Percentiles rank a stretch among this genome's conserved stretches.
phyloP scores from a whole-genome alignment of 148 eudicot species.

The Linanthus parryae region DNA sequence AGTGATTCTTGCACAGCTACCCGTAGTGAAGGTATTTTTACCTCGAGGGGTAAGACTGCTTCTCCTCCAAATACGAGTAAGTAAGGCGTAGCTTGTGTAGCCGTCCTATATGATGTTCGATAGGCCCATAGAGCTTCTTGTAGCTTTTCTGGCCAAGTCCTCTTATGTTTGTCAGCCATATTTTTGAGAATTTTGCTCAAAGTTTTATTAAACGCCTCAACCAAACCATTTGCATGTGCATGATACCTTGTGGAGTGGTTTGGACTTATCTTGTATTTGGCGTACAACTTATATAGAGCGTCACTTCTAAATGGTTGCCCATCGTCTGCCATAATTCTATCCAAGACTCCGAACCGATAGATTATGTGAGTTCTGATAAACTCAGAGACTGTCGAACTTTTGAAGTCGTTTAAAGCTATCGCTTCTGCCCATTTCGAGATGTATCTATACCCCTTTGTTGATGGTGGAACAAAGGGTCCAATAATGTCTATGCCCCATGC shows the following conservation, averaged over 20 bases:
- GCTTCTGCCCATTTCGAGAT: not conserved
- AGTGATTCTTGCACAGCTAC: not conserved
- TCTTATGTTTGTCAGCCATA: not conserved
- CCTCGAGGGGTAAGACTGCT: not conserved
- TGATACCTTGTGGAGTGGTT: constrained; percentile 1
- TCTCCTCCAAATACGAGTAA: not conserved
- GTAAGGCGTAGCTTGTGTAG: constrained; percentile 1
- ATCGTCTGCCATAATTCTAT: not conserved
- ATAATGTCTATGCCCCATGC: no score
- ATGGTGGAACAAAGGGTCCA: no score
- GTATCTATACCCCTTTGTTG: no score
- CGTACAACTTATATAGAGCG: not conserved
- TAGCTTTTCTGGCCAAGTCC: not conserved
- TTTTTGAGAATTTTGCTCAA: not conserved
- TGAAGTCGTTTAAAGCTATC: not conserved
- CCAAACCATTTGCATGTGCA: constrained; percentile 1
- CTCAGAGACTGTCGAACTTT: not conserved
- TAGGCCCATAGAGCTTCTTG: constrained; percentile 2
- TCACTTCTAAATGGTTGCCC: not conserved
- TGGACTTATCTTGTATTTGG: constrained; percentile 1
- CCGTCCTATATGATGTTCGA: not conserved
- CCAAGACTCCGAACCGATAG: not conserved
- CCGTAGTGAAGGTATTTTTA: not conserved
- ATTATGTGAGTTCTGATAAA: not conserved
- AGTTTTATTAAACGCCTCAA: not conserved